Conservation (phyloP, 306 rosid genomes). For the Senna siamea region DNA sequence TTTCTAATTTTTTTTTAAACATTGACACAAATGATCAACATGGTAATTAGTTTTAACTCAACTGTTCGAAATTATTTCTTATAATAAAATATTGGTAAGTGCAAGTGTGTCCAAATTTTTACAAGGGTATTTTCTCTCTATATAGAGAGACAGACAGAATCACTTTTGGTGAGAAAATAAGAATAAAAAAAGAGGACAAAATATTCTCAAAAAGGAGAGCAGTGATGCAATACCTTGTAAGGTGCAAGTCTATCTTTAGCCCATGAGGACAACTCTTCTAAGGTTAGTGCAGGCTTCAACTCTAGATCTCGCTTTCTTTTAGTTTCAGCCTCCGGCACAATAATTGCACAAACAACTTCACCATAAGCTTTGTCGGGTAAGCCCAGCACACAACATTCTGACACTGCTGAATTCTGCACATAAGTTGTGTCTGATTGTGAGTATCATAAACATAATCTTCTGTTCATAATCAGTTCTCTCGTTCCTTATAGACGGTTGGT, state of each 20-base stretch:
- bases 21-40: too few relatives aligned
- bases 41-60: too few relatives aligned
- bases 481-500: conserved; percentile 11
- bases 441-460: background rate
- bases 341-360: conserved; percentile 78
- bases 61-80: too few relatives aligned
- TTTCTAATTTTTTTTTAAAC: too few relatives aligned
- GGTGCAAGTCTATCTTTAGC: conserved; percentile 91
- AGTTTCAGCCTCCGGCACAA: conserved; percentile 56
- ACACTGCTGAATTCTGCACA: conserved; percentile 74
- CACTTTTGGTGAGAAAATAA: too few relatives aligned
- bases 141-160: background rate
- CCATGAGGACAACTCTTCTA: conserved; percentile 71
- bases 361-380: conserved; percentile 83
- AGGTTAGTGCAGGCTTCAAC: conserved; percentile 59
- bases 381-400: conserved; percentile 92
- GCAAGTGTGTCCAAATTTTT: too few relatives aligned
- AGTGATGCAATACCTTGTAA: conserved; percentile 86
- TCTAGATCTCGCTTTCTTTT: conserved; percentile 57
- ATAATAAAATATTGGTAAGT: too few relatives aligned
- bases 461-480: background rate
- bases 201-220: too few relatives aligned
- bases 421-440: conserved; percentile 31
- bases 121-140: too few relatives aligned
- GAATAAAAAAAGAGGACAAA: too few relatives aligned